Base-by-base conservation (phyloP, 2,329 filamentous ascomycete genomes). In the Cadophora luteo-olivacea region DNA sequence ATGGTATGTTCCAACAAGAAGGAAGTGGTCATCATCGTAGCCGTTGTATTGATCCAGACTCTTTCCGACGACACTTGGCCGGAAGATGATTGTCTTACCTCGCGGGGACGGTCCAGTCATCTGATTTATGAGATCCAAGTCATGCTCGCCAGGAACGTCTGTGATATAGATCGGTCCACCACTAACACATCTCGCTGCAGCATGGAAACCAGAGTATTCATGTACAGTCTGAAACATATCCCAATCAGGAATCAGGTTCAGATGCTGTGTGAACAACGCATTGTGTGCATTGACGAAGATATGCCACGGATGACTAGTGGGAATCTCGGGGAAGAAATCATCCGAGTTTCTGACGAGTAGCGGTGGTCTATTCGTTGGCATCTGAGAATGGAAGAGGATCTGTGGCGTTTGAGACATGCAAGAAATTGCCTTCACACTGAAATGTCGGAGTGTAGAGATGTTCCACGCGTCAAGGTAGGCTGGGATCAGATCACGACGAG, bases 161-260 rank as follows among this genome's bases (percentile, higher is more conserved):
- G 95, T 98, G 78, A 99, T 94, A 75, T 97, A 97, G 51, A 99
- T 91, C 0, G 95, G 96, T 0, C 96, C 96, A 9, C 96, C 96
- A 60, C 91, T 94, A 11, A 99, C 84, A 78, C 93, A 97, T 58
- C 96, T 87, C 1, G 94, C 94, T 0, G 96, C 95, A 4, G 93
- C 96, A 74, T 99, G 96, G 77, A 96, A 97, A 0, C 86, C 87
- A 0, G 91, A 92, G 78, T 92, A 97, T 29, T 84, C 81, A 69
- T 89, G 86, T 1, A 82, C 81, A 0, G 88, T 89, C 74, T 90
- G 88, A 76, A 91, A 91, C 88, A 91, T 90, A 72, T 91, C 88
- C 87, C 88, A 91, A 79, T 97, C 94, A 0, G 96, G 95, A 0
- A 98, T 81, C 0, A 93, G 87, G 73, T 97, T 97, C 38, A 98